Evolutionary conservation across 108 stramenopile genomes (phyloP), one percentile per base, ranked within the genome.

Genomic region (Cyclotella baltica): DNA sequence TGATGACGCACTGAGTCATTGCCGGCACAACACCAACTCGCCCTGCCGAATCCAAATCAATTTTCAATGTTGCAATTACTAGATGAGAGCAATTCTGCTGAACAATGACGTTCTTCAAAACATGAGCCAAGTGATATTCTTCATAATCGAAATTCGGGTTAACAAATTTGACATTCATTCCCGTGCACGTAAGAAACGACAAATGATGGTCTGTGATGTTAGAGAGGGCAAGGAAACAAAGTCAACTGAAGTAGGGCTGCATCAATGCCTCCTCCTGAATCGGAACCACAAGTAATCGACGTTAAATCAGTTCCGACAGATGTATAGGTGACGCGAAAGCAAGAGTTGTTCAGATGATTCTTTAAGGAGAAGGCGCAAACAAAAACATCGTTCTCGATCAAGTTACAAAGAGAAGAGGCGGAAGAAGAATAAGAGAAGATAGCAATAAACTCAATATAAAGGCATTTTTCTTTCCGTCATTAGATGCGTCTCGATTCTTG

Each of bases 1-100:
- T 22, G 80, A 81, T 19, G 37, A 40, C 31, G 77, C 25, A 23
- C 25, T 33, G 10, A 15, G 22, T 27, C 38, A 62, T 23, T 34
- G 72, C 69, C 27, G 67, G n/a, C n/a, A n/a, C 40, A 10, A 13
- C 51, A 15, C 78, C 73, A n/a, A 47, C 30, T 34, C 62, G 84
- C 13, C 84, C 84, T 6, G 25, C 70, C 10, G 50, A 56, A 19
- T 58, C 81, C 19, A 31, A 62, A 61, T 55, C 78, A 31, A 85
- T 85, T 8, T 85, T 85, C 30, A 76, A 75, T 34, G 62, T 67
- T 20, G 62, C 18, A 53, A 4, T 1, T 15, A 35, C 1, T 15
- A 27, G 57, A 37, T 18, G 48, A 68, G 8, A 62, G 62, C 3
- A 19, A 29, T 1, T 27, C 62, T 43, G 61, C 16, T 25, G 47